These are phyloP conservation scores for Malassezia brasiliensis DNA, from an alignment of 1,284 basidiomycete species.

Conservation along the genomic window DNA sequence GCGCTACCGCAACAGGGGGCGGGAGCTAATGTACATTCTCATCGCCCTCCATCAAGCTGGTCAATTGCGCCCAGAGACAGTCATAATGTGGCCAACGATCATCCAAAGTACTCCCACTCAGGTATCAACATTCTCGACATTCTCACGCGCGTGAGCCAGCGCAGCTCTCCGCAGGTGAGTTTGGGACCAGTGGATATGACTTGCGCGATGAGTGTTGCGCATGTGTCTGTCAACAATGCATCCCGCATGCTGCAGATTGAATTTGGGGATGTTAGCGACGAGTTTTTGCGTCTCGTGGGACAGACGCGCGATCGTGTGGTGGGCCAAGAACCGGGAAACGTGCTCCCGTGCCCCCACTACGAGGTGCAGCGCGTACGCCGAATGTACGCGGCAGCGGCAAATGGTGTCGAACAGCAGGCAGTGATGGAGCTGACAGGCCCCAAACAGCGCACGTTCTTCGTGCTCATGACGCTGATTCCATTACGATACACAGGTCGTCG, in stretches of 20 bases:
- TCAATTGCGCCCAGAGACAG: too few species aligned
- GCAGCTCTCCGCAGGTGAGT: constrained; percentile 64
- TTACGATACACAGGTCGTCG: not conserved
- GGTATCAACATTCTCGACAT: constrained; percentile 83
- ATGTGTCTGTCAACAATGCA: constrained; percentile 67
- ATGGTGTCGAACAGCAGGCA: constrained; percentile 59
- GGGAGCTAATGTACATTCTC: not conserved
- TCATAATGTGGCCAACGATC: too few species aligned
- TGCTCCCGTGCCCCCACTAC: not conserved
- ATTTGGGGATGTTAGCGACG: constrained; percentile 56
- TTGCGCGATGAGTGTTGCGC: constrained; percentile 82
- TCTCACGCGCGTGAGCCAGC: constrained; percentile 63
- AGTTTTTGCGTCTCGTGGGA: constrained; percentile 49
- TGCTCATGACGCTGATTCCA: not conserved
- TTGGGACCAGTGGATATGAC: constrained; percentile 85
- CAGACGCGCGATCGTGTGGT: constrained; percentile 58
- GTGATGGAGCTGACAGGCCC: constrained; percentile 75
- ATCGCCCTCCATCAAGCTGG: too few species aligned
- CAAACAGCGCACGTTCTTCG: constrained; percentile 50
- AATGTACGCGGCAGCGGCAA: not conserved
- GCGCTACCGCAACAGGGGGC: not conserved
- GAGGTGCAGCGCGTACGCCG: not conserved
- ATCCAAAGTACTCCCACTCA: constrained; percentile 61
- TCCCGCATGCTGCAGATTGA: constrained; percentile 74
- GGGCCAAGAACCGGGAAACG: not conserved